Evolutionary conservation across 129 eudicot genomes (phyloP), one percentile per base, ranked within the genome.

Genomic region (Smallanthus sonchifolius): DNA sequence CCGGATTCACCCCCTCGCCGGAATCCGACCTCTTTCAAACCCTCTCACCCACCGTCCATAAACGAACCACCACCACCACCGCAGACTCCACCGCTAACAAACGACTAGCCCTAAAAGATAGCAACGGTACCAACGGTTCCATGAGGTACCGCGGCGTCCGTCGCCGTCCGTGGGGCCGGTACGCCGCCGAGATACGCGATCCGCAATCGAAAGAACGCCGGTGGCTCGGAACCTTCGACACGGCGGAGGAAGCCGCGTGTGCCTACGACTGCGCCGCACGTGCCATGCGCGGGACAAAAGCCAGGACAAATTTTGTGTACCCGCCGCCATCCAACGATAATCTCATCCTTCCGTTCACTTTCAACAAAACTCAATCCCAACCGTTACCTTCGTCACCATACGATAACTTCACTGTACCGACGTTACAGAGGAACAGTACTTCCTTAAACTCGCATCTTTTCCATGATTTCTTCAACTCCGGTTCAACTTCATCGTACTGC

Each of bases 151-250:
- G 97, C 0, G 98, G 97, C 4, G 98, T 93, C 0, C 89, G 98
- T 19, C 97, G 98, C 72, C 95, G 98, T 4, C 98, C 98, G 0
- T 93, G 98, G 98, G 98, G 98, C 4, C 89, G 97, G 2, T 93
- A 87, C 67, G 98, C 98, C 10, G 98, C 98, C n/a, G 97, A 93
- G 65, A 93, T 93, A 19, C 74, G 98, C 0, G 98, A 93, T 77
- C 98, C 98, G 0, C 87, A 82, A 77, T 90, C 98, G 3, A 93
- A 93, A 52, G 98, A 93, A 36, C 74, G 98, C 4, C 84, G 98
- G n/a, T 93, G 98, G 98, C 83, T 93, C 0, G 98, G 98, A 0
- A 94, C 98, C 0, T 94, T 90, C 64, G 98, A 94, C 88, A 94
- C 98, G 6, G 98, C 98, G 2, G 98, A 90, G 77, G 98, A 94